A percentile compares a stretch with the other conserved stretches of the same genome.
These are phyloP conservation scores for Misopates orontium DNA, from an alignment of 257 asterid genomes.

Conservation along the genomic window DNA sequence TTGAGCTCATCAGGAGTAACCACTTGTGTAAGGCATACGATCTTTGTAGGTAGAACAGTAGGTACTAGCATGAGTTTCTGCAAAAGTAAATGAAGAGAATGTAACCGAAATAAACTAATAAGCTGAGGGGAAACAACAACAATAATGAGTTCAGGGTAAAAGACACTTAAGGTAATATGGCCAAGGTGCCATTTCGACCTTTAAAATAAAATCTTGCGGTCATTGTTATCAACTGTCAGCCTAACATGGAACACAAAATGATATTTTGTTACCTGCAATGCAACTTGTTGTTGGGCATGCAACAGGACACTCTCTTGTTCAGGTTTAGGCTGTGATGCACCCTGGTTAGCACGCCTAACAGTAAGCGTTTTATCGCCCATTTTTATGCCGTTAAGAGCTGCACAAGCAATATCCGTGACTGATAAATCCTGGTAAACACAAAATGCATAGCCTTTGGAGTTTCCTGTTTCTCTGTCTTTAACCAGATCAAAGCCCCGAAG, in stretches of 20 bases:
- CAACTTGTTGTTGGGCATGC: slow-evolving; percentile 96
- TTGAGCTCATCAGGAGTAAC: slow-evolving; percentile 70
- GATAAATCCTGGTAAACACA: slow-evolving; percentile 91
- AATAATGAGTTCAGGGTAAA: neutral
- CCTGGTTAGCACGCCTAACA: slow-evolving; percentile 95
- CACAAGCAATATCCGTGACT: slow-evolving; percentile 97
- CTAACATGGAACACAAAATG: neutral
- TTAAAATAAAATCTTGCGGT: neutral
- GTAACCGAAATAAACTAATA: too few relatives aligned
- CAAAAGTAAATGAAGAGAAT: slow-evolving; percentile 17
- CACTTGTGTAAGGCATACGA: slow-evolving; percentile 78
- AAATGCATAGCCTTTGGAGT: slow-evolving; percentile 98
- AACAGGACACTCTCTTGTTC: slow-evolving; percentile 89
- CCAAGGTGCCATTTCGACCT: neutral
- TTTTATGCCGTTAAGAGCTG: slow-evolving; percentile 96
- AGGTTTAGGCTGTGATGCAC: slow-evolving; percentile 80
- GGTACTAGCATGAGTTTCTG: slow-evolving; percentile 82
- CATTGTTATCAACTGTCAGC: neutral
- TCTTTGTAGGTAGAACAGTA: slow-evolving; percentile 57
- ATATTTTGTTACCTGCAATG: slow-evolving; percentile 62
- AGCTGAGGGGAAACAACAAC: neutral
- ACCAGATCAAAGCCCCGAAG: slow-evolving; percentile 95
- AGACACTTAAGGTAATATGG: neutral
- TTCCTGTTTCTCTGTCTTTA: slow-evolving; percentile 97
- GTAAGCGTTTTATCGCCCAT: slow-evolving; percentile 99